Evolutionary conservation across 495 filamentous ascomycete genomes (phyloP).

Genomic region (Aspergillus bertholletiae): DNA sequence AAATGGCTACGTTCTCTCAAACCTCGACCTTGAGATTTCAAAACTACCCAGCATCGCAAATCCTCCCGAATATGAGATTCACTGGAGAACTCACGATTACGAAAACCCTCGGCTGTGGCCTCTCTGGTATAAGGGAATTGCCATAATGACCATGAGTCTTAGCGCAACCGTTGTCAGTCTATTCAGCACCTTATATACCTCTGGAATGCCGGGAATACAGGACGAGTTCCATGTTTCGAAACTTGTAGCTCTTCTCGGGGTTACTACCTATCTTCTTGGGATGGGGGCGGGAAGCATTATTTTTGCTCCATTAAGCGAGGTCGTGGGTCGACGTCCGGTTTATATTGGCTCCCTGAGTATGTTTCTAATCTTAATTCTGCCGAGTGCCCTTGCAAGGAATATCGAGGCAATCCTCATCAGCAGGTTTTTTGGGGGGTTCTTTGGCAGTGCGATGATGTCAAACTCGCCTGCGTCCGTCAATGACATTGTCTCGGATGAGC

Average conservation of each 20-base stretch:
- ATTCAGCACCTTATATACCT: constrained; percentile 14
- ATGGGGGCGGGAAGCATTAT: constrained; percentile 65
- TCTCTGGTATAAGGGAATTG: constrained; percentile 14
- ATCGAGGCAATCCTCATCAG: constrained; percentile 59
- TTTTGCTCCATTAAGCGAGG: constrained; percentile 68
- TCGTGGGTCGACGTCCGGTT: constrained; percentile 67
- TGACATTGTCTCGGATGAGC: constrained; percentile 66
- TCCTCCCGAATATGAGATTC: constrained; percentile 12
- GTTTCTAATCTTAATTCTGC: constrained; percentile 63
- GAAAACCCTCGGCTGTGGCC: constrained; percentile 16
- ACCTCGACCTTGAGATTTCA: constrained; percentile 5
- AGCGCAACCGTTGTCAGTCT: constrained; percentile 15
- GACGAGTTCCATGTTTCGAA: constrained; percentile 58
- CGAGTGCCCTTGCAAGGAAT: constrained; percentile 61
- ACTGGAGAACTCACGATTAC: constrained; percentile 5
- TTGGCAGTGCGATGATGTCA: constrained; percentile 67
- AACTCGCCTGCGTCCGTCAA: constrained; percentile 73
- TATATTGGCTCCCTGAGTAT: constrained; percentile 59
- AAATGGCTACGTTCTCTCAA: not conserved
- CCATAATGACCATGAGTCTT: constrained; percentile 14
- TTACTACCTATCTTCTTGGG: constrained; percentile 64
- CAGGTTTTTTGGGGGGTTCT: constrained; percentile 73
- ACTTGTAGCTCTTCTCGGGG: constrained; percentile 61
- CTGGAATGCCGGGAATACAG: constrained; percentile 12
- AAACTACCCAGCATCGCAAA: constrained; percentile 6